phyloP scores from a whole-genome alignment of 495 filamentous ascomycete genomes.

The Daldinia grandis region DNA sequence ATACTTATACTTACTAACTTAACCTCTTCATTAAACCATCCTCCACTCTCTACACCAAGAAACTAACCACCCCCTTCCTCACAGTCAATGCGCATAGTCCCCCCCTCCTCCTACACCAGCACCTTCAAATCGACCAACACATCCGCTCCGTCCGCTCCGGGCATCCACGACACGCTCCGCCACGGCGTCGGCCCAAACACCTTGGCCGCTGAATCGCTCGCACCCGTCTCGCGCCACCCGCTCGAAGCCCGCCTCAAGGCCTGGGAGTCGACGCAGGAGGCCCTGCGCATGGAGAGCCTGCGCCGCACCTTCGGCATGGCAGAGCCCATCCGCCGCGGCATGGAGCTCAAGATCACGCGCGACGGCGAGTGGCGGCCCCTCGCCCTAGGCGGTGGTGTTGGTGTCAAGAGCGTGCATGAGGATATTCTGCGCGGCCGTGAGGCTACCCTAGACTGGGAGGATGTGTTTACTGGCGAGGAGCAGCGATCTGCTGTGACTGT shows the following conservation, averaged over 20 bases:
- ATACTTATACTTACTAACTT: slow-evolving; percentile 3
- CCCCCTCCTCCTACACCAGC: slow-evolving; percentile 65
- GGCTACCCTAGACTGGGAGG: slow-evolving; percentile 35
- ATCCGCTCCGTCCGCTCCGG: slow-evolving; percentile 86
- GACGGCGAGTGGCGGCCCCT: slow-evolving; percentile 63
- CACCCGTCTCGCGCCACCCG: slow-evolving; percentile 75
- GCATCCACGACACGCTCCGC: slow-evolving; percentile 91
- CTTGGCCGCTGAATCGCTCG: slow-evolving; percentile 52
- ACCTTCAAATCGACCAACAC: slow-evolving; percentile 63
- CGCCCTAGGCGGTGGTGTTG: slow-evolving; percentile 50
- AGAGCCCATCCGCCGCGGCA: slow-evolving; percentile 92
- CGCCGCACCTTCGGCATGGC: slow-evolving; percentile 87
- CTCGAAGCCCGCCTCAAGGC: slow-evolving; percentile 86
- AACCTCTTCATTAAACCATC: slow-evolving; percentile 20
- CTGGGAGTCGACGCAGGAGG: slow-evolving; percentile 86
- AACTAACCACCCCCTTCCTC: slow-evolving; percentile 37
- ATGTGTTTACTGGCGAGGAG: slow-evolving; percentile 78
- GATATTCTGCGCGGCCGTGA: slow-evolving; percentile 63
- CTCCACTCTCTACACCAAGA: slow-evolving; percentile 5
- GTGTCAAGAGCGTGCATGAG: slow-evolving; percentile 30
- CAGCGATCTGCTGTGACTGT: slow-evolving; percentile 72
- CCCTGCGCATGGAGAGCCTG: slow-evolving; percentile 84
- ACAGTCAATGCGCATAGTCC: slow-evolving; percentile 90
- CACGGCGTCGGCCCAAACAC: slow-evolving; percentile 70
- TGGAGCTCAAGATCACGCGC: slow-evolving; percentile 87